Evolutionary conservation across 495 filamentous ascomycete species (phyloP).

Genomic region (Bombardia bombarda): DNA sequence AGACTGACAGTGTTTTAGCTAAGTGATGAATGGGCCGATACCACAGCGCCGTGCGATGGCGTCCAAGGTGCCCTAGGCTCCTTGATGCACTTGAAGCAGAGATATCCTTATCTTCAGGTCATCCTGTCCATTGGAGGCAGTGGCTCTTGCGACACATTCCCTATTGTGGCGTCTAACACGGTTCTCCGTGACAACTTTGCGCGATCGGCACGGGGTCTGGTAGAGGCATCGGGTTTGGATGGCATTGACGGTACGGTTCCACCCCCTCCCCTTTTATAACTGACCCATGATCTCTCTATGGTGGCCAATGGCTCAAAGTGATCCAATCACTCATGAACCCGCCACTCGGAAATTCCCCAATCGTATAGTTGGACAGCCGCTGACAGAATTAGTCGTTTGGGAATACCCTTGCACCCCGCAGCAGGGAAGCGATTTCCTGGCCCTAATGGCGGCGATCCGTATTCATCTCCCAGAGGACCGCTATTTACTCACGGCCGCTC

Average conservation of each 20-base stretch:
- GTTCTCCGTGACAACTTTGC: slow-evolving; percentile 62
- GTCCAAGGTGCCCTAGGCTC: slow-evolving; percentile 69
- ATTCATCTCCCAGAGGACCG: slow-evolving; percentile 62
- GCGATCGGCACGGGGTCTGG: slow-evolving; percentile 58
- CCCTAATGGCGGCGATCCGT: slow-evolving; percentile 61
- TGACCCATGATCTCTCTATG: neutral
- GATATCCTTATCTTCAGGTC: slow-evolving; percentile 67
- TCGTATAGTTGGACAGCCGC: slow-evolving; percentile 3
- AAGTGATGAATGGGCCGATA: slow-evolving; percentile 81
- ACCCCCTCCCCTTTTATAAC: slow-evolving; percentile 3
- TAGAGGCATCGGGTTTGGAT: slow-evolving; percentile 70
- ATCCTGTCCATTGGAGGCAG: slow-evolving; percentile 86
- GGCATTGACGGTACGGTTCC: slow-evolving; percentile 69
- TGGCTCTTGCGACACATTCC: slow-evolving; percentile 69
- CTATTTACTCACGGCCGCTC: slow-evolving; percentile 71
- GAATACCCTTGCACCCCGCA: slow-evolving; percentile 66
- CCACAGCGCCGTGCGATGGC: slow-evolving; percentile 71
- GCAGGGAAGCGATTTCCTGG: slow-evolving; percentile 67
- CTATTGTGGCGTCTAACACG: slow-evolving; percentile 57
- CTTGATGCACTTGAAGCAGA: slow-evolving; percentile 64
- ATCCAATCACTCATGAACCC: slow-evolving; percentile 1
- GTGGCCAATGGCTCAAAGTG: slow-evolving; percentile 4
- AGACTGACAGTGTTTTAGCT: slow-evolving; percentile 59
- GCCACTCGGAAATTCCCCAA: neutral
- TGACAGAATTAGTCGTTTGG: slow-evolving; percentile 66